Evolutionary conservation across 2,329 filamentous ascomycete species (phyloP).

Genomic region (Penicillium sumatraense): DNA sequence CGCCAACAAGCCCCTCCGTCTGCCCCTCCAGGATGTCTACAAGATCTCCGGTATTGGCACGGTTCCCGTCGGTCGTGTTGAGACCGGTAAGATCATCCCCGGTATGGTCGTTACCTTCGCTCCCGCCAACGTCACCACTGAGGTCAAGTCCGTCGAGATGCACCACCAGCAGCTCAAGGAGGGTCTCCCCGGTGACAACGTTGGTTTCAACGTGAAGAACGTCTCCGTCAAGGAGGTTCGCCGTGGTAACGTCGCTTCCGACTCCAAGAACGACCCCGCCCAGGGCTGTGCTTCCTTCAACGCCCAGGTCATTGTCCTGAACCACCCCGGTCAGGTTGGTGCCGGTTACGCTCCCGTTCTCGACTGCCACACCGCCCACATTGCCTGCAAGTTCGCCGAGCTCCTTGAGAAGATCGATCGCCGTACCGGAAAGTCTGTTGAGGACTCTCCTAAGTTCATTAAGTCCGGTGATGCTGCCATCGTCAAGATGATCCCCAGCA

Average conservation of each 20-base stretch:
- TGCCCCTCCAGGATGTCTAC: slow-evolving; percentile 99
- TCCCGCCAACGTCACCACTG: slow-evolving; percentile 98
- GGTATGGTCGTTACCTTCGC: slow-evolving; percentile 93
- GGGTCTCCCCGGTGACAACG: slow-evolving; percentile 99
- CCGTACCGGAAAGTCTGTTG: slow-evolving; percentile 98
- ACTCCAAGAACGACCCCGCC: slow-evolving; percentile 99
- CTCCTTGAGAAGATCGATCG: slow-evolving; percentile 99
- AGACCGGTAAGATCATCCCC: slow-evolving; percentile 94
- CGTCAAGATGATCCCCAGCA: slow-evolving; percentile 99
- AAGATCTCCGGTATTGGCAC: slow-evolving; percentile 99
- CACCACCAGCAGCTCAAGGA: slow-evolving; percentile 98
- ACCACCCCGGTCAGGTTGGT: slow-evolving; percentile 99
- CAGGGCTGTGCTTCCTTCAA: slow-evolving; percentile 90
- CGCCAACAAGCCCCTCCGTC: slow-evolving; percentile 98
- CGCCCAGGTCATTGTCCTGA: slow-evolving; percentile 99
- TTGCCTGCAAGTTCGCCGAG: slow-evolving; percentile 99
- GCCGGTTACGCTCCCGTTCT: slow-evolving; percentile 98
- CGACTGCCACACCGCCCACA: slow-evolving; percentile 99
- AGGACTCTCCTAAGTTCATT: slow-evolving; percentile 97
- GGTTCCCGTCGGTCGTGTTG: slow-evolving; percentile 99
- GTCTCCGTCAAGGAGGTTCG: slow-evolving; percentile 99
- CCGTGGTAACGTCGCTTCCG: slow-evolving; percentile 99
- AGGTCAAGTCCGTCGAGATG: slow-evolving; percentile 99
- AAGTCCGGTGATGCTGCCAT: slow-evolving; percentile 99
- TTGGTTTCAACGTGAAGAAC: slow-evolving; percentile 99